phyloP scores from a whole-genome alignment of 768 basidiomycete genomes.

The Hypholoma fasciculare region DNA sequence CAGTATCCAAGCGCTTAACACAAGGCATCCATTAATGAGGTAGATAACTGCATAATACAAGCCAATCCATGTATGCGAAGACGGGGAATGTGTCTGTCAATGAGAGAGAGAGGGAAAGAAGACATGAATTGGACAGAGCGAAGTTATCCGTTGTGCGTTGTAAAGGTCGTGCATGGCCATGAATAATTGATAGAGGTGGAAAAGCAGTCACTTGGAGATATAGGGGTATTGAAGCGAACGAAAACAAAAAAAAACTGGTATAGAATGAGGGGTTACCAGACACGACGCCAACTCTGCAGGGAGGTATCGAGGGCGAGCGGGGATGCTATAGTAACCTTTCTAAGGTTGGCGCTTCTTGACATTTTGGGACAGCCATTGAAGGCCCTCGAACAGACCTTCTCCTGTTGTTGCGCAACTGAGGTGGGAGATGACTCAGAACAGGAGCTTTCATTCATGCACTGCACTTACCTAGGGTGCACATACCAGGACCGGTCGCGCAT shows the following conservation, averaged over 20 bases:
- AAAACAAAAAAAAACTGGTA: conserved; percentile 17
- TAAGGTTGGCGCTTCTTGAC: conserved; percentile 90
- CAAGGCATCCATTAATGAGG: conserved; percentile 9
- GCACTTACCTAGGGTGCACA: conserved; percentile 91
- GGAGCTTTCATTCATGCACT: not conserved
- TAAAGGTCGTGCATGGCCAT: conserved; percentile 40
- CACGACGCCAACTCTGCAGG: conserved; percentile 5
- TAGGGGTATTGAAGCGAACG: conserved; percentile 33
- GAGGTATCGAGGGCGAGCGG: conserved; percentile 3
- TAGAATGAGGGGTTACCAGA: conserved; percentile 13
- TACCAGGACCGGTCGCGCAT: conserved; percentile 99
- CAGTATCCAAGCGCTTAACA: conserved; percentile 3
- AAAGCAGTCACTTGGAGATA: conserved; percentile 23
- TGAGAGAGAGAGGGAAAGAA: conserved; percentile 21
- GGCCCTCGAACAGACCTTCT: conserved; percentile 94
- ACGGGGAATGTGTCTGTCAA: conserved; percentile 14
- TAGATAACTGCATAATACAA: conserved; percentile 13
- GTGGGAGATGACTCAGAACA: not conserved
- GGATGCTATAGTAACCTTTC: conserved; percentile 12
- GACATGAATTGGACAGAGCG: conserved; percentile 27
- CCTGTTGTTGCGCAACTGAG: conserved; percentile 92
- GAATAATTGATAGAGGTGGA: conserved; percentile 25
- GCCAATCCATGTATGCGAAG: conserved; percentile 17
- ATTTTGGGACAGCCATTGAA: conserved; percentile 97
- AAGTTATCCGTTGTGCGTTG: conserved; percentile 34